These are phyloP conservation scores for Eragrostis tef DNA, from an alignment of 202 grass and related monocot species.

Conservation along the genomic window DNA sequence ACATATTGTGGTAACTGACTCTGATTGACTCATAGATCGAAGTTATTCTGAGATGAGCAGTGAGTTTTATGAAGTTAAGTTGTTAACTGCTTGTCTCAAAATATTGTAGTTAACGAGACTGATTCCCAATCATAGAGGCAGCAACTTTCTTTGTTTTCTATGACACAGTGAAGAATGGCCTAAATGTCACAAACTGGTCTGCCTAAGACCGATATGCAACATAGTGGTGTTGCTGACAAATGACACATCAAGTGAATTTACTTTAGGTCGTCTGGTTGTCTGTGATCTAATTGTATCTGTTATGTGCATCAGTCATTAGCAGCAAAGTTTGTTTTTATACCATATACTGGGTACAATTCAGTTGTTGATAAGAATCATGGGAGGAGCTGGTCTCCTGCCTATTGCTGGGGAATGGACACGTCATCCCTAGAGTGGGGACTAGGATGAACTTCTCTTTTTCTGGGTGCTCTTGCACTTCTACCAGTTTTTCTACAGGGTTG, in stretches of 20 bases:
- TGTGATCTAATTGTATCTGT: slow-evolving; percentile 20
- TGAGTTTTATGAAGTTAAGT: slow-evolving; percentile 1
- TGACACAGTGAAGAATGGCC: neutral
- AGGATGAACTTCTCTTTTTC: no score
- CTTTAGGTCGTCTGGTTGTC: neutral
- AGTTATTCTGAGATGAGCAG: neutral
- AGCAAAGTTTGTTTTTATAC: neutral
- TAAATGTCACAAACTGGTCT: slow-evolving; percentile 7
- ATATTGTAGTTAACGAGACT: neutral
- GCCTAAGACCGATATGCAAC: slow-evolving; percentile 15
- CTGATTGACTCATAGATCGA: neutral
- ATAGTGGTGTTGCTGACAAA: neutral
- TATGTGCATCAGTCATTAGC: neutral
- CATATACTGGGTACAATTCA: neutral
- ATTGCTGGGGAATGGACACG: neutral
- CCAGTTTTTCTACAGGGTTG: no score
- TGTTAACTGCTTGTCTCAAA: neutral
- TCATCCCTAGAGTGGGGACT: neutral
- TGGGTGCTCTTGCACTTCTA: no score
- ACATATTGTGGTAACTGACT: neutral
- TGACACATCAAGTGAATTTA: neutral
- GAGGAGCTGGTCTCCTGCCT: neutral
- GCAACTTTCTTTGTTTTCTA: neutral
- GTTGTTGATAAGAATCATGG: neutral
- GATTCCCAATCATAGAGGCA: slow-evolving; percentile 14